Conservation (phyloP, 202 grass and related monocot species). For the Cymbopogon flexuosus region DNA sequence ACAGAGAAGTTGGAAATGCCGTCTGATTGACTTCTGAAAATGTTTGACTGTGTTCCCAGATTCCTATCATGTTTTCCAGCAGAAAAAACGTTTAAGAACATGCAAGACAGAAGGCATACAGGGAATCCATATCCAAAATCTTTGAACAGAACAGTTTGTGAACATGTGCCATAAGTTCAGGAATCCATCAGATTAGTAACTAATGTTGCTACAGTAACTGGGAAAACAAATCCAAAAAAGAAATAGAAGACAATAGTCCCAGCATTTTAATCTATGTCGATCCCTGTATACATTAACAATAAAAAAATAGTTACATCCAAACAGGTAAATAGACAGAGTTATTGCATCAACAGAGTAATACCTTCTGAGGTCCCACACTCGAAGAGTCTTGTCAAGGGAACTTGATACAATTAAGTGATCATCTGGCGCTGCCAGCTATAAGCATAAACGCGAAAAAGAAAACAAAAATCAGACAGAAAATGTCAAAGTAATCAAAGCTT, state of each 20-base stretch:
- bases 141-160: background rate
- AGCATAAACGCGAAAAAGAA: slow-evolving; percentile 16
- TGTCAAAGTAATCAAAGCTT: slow-evolving; percentile 11
- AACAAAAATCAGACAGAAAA: slow-evolving; percentile 27
- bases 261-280: background rate
- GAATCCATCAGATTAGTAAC: background rate
- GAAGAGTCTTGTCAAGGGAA: slow-evolving; percentile 84
- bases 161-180: slow-evolving; percentile 1
- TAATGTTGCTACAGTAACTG: background rate
- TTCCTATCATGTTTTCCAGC: slow-evolving; percentile 44
- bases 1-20: slow-evolving; percentile 68
- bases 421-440: slow-evolving; percentile 70
- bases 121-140: slow-evolving; percentile 3
- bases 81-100: slow-evolving; percentile 26
- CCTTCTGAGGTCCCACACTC: slow-evolving; percentile 93
- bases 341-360: slow-evolving; percentile 37
- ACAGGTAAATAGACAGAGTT: slow-evolving; percentile 5
- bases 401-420: slow-evolving; percentile 92
- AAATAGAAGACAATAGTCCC: background rate
- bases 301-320: background rate
- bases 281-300: background rate
- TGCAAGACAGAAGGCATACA: slow-evolving; percentile 15
- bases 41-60: slow-evolving; percentile 50
- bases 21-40: slow-evolving; percentile 80
- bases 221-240: background rate